Base-by-base conservation (phyloP, 441 rosid genomes). In the Eutrema salsugineum region DNA sequence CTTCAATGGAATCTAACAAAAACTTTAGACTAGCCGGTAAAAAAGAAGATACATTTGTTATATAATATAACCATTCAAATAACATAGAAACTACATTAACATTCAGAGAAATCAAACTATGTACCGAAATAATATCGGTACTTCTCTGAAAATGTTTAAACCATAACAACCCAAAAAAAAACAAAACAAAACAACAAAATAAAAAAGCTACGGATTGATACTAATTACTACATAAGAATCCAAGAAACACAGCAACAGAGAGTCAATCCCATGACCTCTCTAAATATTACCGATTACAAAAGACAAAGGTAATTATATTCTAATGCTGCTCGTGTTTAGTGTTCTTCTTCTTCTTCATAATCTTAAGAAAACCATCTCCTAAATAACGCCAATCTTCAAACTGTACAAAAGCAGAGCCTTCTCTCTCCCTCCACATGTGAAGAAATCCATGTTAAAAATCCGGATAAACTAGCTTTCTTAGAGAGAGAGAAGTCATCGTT, bases 231-330 rank as follows among this genome's bases (percentile, higher is more conserved):
- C 68, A 70, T 30, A 68, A 64, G 76, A 56, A 55, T 40, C 75
- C 32, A 70, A 76, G 56, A 63, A 64, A 49, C 76, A 76, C 71
- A 76, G 66, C 79, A 70, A 49, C 65, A 51, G 14, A 74, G 73
- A 57, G 71, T 48, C 56, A 33, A 36, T 64, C 16, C 11, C 42
- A 55, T 36, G 38, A 65, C 71, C 8, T 6, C 63, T 68, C 35
- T 44, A 12, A 12, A 62, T 61, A 61, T 12, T 53, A 75, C 74
- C 78, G 36, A 75, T 75, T 68, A 75, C 74, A 75, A 75, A 75
- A 75, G 74, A 75, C 73, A 62, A 62, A 69, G 78, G 68, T 67
- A 73, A 19, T 57, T 58, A 38, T 73, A 46, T 39, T 27, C 38
- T 58, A 19, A 46, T 62, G 65, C 71, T 63, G 66, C 61, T 39